Evolutionary conservation across 805 yeast genomes (phyloP), one percentile per base, ranked within the genome.

Genomic region (Wickerhamomyces xylosicus): DNA sequence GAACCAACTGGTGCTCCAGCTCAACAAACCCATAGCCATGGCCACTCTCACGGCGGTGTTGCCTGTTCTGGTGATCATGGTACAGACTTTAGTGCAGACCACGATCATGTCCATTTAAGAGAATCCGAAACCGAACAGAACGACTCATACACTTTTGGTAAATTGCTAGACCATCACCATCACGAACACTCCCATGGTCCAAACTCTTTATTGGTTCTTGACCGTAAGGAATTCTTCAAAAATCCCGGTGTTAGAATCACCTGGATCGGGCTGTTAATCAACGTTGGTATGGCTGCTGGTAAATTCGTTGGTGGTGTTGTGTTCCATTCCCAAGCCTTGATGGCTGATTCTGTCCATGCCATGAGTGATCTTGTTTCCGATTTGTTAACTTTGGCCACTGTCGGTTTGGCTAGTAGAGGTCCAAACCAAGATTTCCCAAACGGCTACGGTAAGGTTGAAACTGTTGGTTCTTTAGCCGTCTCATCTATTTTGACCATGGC

Each of bases 311-410:
- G 97, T 22, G 98, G 98, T 7, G 67, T 85, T 15, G 77, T 77
- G 31, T 92, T 92, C 71, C 95, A 92, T 58, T 92, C 98, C 0
- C 96, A 89, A 57, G 89, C 97, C 2, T 71, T 92, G 41, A 57
- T 89, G 37, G 98, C 98, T 1, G 98, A 92, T 60, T 89, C 97
- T 1, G 79, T 87, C 21, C 98, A 92, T 62, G 90, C 97, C 0
- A 69, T 85, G 17, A 79, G 94, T 35, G 98, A 92, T 60, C 67
- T 90, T 63, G 72, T 92, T 14, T 84, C 95, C 8, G 98, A 92
- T 58, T 72, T 90, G 35, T 63, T 92, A 47, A 92, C 98, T 0
- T 66, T 92, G 41, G 79, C 87, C 4, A 90, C 97, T 1, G 96
- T 92, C 16, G 78, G 84, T 25, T 76, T 82, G 37, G 79, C 94